These are phyloP conservation scores for Melanogaster broomeanus DNA, from an alignment of 768 basidiomycete genomes.

Conservation along the genomic window DNA sequence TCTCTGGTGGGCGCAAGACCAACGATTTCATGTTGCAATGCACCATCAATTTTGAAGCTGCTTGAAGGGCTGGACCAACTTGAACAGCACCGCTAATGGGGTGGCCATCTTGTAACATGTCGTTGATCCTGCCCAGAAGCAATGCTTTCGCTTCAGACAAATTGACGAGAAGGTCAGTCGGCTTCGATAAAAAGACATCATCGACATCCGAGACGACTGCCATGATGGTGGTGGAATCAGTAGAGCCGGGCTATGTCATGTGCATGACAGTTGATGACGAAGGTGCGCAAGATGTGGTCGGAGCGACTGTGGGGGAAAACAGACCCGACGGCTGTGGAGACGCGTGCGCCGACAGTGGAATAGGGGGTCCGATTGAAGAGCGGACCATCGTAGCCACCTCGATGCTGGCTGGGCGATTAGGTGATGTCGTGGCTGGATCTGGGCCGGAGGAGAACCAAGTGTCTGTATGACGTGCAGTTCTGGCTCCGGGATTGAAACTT, in stretches of 20 bases:
- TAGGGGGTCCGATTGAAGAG: too few relatives aligned
- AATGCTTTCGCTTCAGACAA: conserved; percentile 76
- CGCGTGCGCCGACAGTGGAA: too few relatives aligned
- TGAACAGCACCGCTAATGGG: conserved; percentile 92
- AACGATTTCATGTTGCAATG: conserved; percentile 8
- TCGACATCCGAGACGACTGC: conserved; percentile 97
- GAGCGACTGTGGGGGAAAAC: too few relatives aligned
- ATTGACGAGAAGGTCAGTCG: conserved; percentile 93
- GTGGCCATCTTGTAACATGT: conserved; percentile 98
- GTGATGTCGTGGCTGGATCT: too few relatives aligned
- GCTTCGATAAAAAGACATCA: conserved; percentile 97
- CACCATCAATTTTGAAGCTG: conserved; percentile 94
- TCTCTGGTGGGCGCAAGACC: not conserved
- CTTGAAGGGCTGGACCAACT: conserved; percentile 93
- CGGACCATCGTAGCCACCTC: too few relatives aligned
- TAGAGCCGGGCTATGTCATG: conserved; percentile 53
- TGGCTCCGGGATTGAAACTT: too few relatives aligned
- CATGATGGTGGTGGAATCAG: conserved; percentile 91
- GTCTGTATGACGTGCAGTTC: too few relatives aligned
- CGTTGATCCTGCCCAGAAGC: conserved; percentile 80
- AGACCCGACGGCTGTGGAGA: too few relatives aligned
- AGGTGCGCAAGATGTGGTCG: too few relatives aligned
- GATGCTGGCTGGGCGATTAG: too few relatives aligned
- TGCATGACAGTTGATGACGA: not conserved
- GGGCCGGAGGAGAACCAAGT: too few relatives aligned